Evolutionary conservation across 2,329 filamentous ascomycete species (phyloP), one percentile per base, ranked within the genome.

Genomic region (Microdochium nivale): DNA sequence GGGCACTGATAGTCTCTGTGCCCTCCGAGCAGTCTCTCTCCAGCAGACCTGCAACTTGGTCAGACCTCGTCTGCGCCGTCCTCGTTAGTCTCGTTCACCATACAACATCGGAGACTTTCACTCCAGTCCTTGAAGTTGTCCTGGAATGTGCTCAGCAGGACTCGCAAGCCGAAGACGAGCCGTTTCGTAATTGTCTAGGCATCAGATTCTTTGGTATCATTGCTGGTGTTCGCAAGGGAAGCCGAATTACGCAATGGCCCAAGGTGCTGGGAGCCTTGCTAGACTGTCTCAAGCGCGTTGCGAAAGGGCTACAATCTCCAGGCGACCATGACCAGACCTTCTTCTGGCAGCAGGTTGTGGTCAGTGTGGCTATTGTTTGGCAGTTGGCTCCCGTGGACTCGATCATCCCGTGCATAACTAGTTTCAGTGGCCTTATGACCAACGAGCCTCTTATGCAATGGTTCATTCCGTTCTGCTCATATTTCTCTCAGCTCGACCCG

Each of bases 401-500:
- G 7, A 71, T 95, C 33, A 83, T 95, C 43, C 81, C 88, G 1
- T 78, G 81, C 35, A 78, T 91, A 52, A 78, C 80, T 16, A 69
- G 80, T 3, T 75, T 95, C 47, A 79, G 81, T 63, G 81, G 85
- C 32, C 71, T 73, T 3, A 70, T 95, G 48, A 83, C 80, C 3
- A 78, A 79, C 49, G 81, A 86, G 46, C 77, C 78, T 1, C 77
- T 91, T 60, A 80, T 85, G 61, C 70, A 70, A 49, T 86, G 84
- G 73, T 97, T 96, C 65, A 78, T 97, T 44, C 79, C 84, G 0
- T 96, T 97, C 67, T 96, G 90, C 67, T 85, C 86, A 14, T 84
- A 88, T 50, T 84, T 94, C 58, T 85, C 88, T 0, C 80, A 89
- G 51, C 74, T 95, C 33, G 84, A 90, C 47, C 65, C 78, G 1